Conservation (phyloP, 768 basidiomycete genomes). For the Leucocoprinus sp. region DNA sequence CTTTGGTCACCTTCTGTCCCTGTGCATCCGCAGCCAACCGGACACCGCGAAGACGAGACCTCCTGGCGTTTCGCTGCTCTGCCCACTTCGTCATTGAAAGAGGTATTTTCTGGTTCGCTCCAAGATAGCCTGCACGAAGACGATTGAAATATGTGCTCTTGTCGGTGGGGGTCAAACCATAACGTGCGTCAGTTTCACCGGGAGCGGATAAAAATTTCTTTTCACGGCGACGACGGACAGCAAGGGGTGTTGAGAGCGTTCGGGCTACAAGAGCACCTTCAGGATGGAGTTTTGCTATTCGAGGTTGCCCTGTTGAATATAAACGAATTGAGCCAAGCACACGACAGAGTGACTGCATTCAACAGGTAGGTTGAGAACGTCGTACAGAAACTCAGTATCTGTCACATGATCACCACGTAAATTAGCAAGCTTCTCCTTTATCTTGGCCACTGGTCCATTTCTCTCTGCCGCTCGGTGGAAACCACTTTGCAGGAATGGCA, state of each 20-base stretch:
- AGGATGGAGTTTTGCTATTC: slow-evolving; percentile 15
- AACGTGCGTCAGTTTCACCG: slow-evolving; percentile 39
- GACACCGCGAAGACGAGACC: slow-evolving; percentile 64
- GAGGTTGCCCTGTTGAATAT: slow-evolving; percentile 28
- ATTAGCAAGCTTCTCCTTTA: neutral
- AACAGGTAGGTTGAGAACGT: neutral
- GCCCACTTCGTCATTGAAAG: slow-evolving; percentile 55
- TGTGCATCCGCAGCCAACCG: slow-evolving; percentile 30
- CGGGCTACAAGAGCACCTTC: slow-evolving; percentile 44
- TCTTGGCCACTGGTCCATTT: neutral
- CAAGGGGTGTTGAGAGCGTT: slow-evolving; percentile 63
- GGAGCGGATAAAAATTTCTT: slow-evolving; percentile 34
- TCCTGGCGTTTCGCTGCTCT: slow-evolving; percentile 42
- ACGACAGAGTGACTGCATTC: slow-evolving; percentile 28
- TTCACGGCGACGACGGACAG: slow-evolving; percentile 61
- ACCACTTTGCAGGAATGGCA: slow-evolving; percentile 27
- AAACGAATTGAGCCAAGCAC: slow-evolving; percentile 23
- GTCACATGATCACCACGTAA: too few species aligned
- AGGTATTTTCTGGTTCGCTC: slow-evolving; percentile 24
- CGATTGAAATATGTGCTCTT: slow-evolving; percentile 52
- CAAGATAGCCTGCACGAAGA: slow-evolving; percentile 43
- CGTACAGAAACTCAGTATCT: too few species aligned
- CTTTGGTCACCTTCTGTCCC: slow-evolving; percentile 33
- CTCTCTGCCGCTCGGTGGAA: slow-evolving; percentile 16
- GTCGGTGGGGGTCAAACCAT: slow-evolving; percentile 62